phyloP scores from a whole-genome alignment of 345 rosid genomes.

The Salix exigua region DNA sequence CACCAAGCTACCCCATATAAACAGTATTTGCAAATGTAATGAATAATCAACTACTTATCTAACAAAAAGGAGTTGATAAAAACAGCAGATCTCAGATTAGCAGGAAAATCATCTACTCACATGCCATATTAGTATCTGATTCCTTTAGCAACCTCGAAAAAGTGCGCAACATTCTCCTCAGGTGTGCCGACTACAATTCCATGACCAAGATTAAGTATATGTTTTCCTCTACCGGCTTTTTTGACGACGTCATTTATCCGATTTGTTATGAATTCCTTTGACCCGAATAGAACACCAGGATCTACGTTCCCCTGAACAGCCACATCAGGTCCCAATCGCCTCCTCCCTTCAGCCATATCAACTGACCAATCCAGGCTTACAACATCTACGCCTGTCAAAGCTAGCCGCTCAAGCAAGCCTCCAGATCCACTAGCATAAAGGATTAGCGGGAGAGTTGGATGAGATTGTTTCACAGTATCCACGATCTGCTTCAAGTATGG shows the following conservation, averaged over 20 bases:
- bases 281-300: slow-evolving; percentile 88
- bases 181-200: slow-evolving; percentile 94
- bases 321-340: slow-evolving; percentile 61
- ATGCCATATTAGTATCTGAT: slow-evolving; percentile 50
- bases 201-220: slow-evolving; percentile 88
- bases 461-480: slow-evolving; percentile 73
- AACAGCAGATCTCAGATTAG: slow-evolving; percentile 13
- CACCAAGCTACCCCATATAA: not conserved
- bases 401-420: slow-evolving; percentile 83
- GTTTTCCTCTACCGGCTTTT: slow-evolving; percentile 89
- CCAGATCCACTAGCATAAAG: slow-evolving; percentile 96
- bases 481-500: slow-evolving; percentile 89
- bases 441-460: slow-evolving; percentile 82
- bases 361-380: slow-evolving; percentile 99
- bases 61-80: not conserved
- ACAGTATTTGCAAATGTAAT: not conserved
- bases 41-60: not conserved
- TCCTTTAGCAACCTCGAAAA: slow-evolving; percentile 80
- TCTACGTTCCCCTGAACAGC: slow-evolving; percentile 97
- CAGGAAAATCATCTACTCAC: not conserved
- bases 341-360: slow-evolving; percentile 97
- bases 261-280: slow-evolving; percentile 75
- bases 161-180: slow-evolving; percentile 92
- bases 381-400: slow-evolving; percentile 83
- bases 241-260: slow-evolving; percentile 81